Evolutionary conservation across 768 basidiomycete genomes (phyloP).

Genomic region (Boletellus ananas): DNA sequence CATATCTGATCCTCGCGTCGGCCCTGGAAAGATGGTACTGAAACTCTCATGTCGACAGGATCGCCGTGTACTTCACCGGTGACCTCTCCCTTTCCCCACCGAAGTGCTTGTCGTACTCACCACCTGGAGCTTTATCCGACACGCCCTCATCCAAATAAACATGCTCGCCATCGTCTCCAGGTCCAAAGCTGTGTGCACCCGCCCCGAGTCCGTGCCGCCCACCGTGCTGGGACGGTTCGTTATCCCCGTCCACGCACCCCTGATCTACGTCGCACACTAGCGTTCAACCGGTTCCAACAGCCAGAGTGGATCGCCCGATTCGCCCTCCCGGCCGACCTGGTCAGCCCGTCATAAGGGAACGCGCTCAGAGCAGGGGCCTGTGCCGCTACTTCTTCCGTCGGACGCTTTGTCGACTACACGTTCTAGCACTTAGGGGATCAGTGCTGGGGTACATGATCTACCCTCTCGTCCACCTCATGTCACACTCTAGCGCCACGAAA

Average conservation of each 20-base stretch:
- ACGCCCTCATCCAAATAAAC: neutral
- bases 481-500: conserved; percentile 25
- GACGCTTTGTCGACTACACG: neutral
- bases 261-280: conserved; percentile 24
- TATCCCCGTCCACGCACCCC: conserved; percentile 26
- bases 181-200: conserved; percentile 14
- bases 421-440: conserved; percentile 23
- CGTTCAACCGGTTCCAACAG: conserved; percentile 23
- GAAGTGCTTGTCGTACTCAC: conserved; percentile 14
- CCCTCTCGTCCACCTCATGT: neutral
- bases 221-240: conserved; percentile 21
- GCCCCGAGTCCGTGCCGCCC: conserved; percentile 11
- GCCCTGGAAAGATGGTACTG: too few relatives aligned
- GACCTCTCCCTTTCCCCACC: neutral
- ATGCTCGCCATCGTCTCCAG: neutral
- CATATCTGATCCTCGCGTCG: too few relatives aligned
- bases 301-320: conserved; percentile 29
- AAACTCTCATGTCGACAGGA: too few relatives aligned
- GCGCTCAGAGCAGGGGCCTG: conserved; percentile 20
- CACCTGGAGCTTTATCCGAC: conserved; percentile 8
- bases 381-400: conserved; percentile 9
- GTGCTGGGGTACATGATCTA: conserved; percentile 18
- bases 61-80: too few relatives aligned
- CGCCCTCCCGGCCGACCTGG: conserved; percentile 10
- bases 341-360: conserved; percentile 8